Conservation (phyloP, 805 yeast species). For the Pichia insulana region DNA sequence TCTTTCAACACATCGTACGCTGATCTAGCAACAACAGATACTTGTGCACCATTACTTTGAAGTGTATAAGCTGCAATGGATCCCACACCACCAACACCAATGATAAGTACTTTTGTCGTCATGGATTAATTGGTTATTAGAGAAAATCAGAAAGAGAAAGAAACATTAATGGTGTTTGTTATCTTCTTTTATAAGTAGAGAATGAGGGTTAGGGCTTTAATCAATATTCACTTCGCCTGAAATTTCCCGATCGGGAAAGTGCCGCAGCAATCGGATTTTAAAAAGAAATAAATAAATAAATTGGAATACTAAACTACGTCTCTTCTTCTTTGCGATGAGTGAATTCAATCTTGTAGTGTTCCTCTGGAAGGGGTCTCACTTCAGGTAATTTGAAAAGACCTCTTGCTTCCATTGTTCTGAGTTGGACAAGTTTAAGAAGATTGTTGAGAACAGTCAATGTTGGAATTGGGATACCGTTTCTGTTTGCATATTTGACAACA, state of each 20-base stretch:
- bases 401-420: conserved; percentile 24
- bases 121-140: conserved; percentile 1
- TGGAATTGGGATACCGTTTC: conserved; percentile 24
- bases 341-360: conserved; percentile 14
- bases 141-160: too few species aligned
- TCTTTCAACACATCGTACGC: conserved; percentile 45
- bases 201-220: too few species aligned
- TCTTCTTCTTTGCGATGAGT: not conserved
- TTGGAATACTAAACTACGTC: too few species aligned
- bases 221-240: too few species aligned
- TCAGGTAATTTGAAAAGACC: conserved; percentile 23
- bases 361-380: conserved; percentile 20
- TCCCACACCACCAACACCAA: conserved; percentile 88
- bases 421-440: conserved; percentile 22
- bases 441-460: conserved; percentile 21
- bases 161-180: too few species aligned
- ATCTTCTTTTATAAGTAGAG: too few species aligned
- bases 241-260: not conserved
- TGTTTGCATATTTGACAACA: conserved; percentile 23
- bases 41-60: conserved; percentile 38
- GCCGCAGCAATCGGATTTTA: not conserved
- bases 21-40: conserved; percentile 58
- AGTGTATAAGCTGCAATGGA: conserved; percentile 64
- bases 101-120: conserved; percentile 39
- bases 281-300: too few species aligned